A percentile compares a stretch with the other conserved stretches of the same genome.
phyloP scores from a whole-genome alignment of 208 protist genomes.

The Wallacemonas sp. region DNA sequence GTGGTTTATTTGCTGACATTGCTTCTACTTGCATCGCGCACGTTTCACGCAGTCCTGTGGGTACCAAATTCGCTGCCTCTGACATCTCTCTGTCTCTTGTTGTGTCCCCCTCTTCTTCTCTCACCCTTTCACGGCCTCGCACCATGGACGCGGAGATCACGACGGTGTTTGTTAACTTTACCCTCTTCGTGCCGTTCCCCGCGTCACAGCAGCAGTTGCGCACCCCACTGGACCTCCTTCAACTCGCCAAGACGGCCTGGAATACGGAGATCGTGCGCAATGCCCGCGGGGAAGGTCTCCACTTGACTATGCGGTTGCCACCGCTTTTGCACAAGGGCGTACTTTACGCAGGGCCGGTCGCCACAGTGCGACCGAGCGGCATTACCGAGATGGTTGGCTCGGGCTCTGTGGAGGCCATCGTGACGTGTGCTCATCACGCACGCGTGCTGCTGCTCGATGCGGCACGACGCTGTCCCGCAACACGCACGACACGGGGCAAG shows the following conservation, averaged over 20 bases:
- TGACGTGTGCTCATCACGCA: slow-evolving; percentile 20
- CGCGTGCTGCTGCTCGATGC: slow-evolving; percentile 4
- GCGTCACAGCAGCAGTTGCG: not conserved
- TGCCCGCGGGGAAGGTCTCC: slow-evolving; percentile 15
- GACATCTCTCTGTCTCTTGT: not conserved
- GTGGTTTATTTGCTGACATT: too few relatives aligned
- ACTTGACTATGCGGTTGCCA: slow-evolving; percentile 39
- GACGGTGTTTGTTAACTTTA: slow-evolving; percentile 30
- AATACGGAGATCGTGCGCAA: slow-evolving; percentile 40
- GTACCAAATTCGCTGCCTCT: too few relatives aligned
- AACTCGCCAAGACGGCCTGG: slow-evolving; percentile 28
- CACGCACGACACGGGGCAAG: not conserved
- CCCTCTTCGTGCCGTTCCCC: slow-evolving; percentile 12
- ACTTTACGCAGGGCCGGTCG: slow-evolving; percentile 31
- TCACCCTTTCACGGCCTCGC: too few relatives aligned
- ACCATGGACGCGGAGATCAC: slow-evolving; percentile 27
- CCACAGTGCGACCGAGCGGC: slow-evolving; percentile 21
- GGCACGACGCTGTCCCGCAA: not conserved
- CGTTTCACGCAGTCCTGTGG: too few relatives aligned
- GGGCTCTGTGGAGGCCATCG: slow-evolving; percentile 20
- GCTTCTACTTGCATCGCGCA: too few relatives aligned
- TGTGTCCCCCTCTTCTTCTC: too few relatives aligned
- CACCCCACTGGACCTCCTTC: slow-evolving; percentile 19
- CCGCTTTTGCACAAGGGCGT: slow-evolving; percentile 17
- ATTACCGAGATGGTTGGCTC: slow-evolving; percentile 22